Conservation (phyloP, 306 rosid genomes). For the Lathyrus oleraceus region DNA sequence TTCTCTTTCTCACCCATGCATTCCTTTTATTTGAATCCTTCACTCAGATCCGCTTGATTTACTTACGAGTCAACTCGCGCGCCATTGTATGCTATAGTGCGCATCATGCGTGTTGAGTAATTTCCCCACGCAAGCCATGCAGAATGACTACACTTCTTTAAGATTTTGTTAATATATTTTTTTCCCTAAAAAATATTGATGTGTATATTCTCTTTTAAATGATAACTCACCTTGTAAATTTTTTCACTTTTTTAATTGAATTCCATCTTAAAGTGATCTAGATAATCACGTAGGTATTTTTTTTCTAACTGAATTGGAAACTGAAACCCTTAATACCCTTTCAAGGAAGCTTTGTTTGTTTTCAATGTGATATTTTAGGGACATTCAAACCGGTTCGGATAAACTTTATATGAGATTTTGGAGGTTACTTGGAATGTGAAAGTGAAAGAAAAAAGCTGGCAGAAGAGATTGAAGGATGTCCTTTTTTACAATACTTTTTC, state of each 20-base stretch:
- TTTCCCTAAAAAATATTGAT: too few species aligned
- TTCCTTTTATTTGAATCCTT: background rate
- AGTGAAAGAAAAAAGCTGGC: slow-evolving; percentile 76
- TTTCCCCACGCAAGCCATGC: too few species aligned
- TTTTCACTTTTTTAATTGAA: too few species aligned
- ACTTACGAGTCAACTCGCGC: slow-evolving; percentile 6
- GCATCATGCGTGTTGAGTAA: too few species aligned
- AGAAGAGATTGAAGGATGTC: slow-evolving; percentile 57
- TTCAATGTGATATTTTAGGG: background rate
- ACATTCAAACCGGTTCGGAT: background rate
- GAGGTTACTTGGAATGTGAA: slow-evolving; percentile 39
- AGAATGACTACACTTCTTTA: too few species aligned
- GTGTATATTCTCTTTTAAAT: too few species aligned
- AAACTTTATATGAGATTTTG: background rate
- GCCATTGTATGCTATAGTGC: too few species aligned
- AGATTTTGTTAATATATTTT: too few species aligned
- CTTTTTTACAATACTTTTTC: background rate
- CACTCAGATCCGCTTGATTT: slow-evolving; percentile 46
- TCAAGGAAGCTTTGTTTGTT: background rate
- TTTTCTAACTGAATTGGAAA: too few species aligned
- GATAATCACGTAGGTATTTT: too few species aligned
- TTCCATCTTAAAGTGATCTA: too few species aligned
- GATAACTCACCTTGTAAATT: too few species aligned
- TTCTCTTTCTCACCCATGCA: background rate
- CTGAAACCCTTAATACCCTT: background rate